Base-by-base conservation (phyloP, 177 flowering plant species). In the Vitis hybrid region DNA sequence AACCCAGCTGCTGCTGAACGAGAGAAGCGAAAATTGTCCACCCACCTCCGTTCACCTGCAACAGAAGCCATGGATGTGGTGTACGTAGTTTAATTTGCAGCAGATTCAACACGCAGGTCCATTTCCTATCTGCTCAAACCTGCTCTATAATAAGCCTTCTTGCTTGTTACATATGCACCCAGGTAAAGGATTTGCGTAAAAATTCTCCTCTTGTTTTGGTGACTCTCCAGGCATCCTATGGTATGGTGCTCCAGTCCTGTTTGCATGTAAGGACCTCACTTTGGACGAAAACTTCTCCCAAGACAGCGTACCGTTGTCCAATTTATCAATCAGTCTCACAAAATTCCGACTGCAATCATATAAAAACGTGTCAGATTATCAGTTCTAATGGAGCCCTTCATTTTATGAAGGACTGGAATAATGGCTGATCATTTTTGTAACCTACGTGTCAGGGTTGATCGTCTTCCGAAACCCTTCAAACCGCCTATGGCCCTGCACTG, bases 401-500 rank as follows among this genome's bases (percentile, higher is more conserved):
- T 27, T 27, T 27, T 27, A 27, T 27, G 0, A 14, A 5, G 15
- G 4, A 27, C 30, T 15, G 6, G 5, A 14, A 14, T 54, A 14
- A 16, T 14, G 5, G 6, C 16, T 2, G 1, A 16, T 16, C 56
- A 54, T 14, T 1, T 54, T 14, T 12, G 6, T 12, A 40, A 57
- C 76, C 21, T 66, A 83, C 86, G 52, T 81, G 75, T 81, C 74
- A 40, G 86, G 86, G 68, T 30, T 70, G 21, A 83, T 78, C 11
- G 86, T 81, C 66, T 75, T 79, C 16, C 76, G 66, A 46, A 76
- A 81, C 2, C 84, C 83, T 79, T 83, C 78, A 67, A 79, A 84
- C 15, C 67, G 68, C 66, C 91, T 62, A 55, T 87, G 89, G 12
- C 91, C 91, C 35, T 79, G 80, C 3, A 81, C 81, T 9, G 87